These are phyloP conservation scores for Phycomyces nitens DNA, from an alignment of 192 early-diverging fungal genomes.

Conservation along the genomic window DNA sequence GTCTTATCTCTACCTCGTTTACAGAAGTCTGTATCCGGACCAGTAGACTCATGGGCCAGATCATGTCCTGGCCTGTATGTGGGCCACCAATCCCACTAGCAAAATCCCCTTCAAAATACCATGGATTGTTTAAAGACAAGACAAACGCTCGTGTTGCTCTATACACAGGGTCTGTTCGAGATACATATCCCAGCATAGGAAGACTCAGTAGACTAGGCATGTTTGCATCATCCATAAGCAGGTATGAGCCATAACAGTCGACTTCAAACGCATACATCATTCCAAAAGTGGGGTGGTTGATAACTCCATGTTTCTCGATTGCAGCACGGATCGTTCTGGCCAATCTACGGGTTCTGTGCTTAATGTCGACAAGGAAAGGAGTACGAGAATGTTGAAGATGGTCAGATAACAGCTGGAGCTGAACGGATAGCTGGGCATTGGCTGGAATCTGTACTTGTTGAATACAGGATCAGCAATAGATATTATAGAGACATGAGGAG, in stretches of 20 bases:
- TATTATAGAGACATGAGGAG: not conserved
- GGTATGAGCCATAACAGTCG: slow-evolving; percentile 62
- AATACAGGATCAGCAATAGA: not conserved
- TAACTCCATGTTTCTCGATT: slow-evolving; percentile 46
- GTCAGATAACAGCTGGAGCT: slow-evolving; percentile 9
- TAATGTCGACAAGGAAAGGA: slow-evolving; percentile 1
- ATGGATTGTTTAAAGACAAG: slow-evolving; percentile 62
- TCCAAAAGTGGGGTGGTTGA: slow-evolving; percentile 50
- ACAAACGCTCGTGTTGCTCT: slow-evolving; percentile 53
- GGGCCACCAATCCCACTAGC: slow-evolving; percentile 61
- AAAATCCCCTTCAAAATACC: slow-evolving; percentile 54
- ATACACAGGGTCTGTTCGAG: slow-evolving; percentile 47
- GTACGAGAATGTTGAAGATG: not conserved
- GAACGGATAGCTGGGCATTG: slow-evolving; percentile 41
- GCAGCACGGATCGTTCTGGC: slow-evolving; percentile 39
- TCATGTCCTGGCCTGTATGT: slow-evolving; percentile 46
- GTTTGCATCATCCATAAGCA: slow-evolving; percentile 73
- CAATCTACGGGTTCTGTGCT: not conserved
- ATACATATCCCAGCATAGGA: slow-evolving; percentile 58
- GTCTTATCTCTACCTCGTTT: slow-evolving; percentile 43
- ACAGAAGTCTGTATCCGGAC: slow-evolving; percentile 52
- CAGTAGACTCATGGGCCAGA: slow-evolving; percentile 68
- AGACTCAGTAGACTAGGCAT: slow-evolving; percentile 60
- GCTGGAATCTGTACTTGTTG: slow-evolving; percentile 39
- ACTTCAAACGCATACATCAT: slow-evolving; percentile 65